Percentiles rank a stretch among this genome's conserved stretches.
phyloP scores from a whole-genome alignment of 176 grass and related monocot species.

The Rhynchospora pubera region DNA sequence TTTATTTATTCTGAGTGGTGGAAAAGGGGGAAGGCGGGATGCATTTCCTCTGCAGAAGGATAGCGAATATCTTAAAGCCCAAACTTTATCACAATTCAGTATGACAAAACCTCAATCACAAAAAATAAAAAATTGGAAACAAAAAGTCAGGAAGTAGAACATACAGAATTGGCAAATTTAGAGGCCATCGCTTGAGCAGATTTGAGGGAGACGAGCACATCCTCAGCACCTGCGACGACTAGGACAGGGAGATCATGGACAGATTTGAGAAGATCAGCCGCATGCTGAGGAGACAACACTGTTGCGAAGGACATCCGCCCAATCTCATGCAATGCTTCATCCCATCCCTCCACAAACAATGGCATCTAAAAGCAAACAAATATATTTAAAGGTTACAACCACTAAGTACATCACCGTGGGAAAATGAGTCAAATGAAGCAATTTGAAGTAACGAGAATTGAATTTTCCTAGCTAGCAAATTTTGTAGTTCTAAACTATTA shows the following conservation, averaged over 20 bases:
- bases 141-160: constrained; percentile 6
- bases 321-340: constrained; percentile 95
- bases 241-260: constrained; percentile 74
- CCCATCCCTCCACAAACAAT: constrained; percentile 91
- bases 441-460: not conserved
- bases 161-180: constrained; percentile 83
- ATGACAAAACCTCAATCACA: not conserved
- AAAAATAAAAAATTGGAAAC: not conserved
- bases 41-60: not conserved
- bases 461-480: not conserved
- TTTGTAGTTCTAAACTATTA: not conserved
- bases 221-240: constrained; percentile 76
- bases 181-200: constrained; percentile 83
- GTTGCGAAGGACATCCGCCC: constrained; percentile 84
- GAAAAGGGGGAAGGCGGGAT: not conserved
- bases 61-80: not conserved
- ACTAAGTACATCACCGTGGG: not conserved
- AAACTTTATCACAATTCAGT: not conserved
- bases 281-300: constrained; percentile 63
- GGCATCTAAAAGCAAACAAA: constrained; percentile 50
- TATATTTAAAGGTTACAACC: not conserved
- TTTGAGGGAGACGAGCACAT: constrained; percentile 74
- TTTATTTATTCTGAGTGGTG: not conserved
- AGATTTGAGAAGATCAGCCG: constrained; percentile 61
- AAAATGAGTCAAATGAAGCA: not conserved